Evolutionary conservation across 1,139 yeast genomes (phyloP).

Genomic region (Taiozyma sp.): DNA sequence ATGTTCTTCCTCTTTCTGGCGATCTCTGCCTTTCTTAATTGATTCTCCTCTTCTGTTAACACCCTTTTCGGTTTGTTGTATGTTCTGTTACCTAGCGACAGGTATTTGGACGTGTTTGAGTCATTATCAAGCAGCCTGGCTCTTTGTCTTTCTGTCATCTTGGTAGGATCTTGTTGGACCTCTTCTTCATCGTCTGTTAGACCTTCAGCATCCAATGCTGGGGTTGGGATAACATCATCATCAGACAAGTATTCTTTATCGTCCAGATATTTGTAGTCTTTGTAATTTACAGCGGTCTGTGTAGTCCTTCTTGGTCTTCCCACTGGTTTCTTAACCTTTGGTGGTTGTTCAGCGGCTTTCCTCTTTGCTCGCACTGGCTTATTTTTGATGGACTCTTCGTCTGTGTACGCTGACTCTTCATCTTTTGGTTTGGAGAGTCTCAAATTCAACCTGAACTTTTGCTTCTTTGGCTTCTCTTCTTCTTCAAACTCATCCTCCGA

Average conservation of each 20-base stretch:
- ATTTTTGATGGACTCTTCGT: constrained; percentile 4
- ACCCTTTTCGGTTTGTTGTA: constrained; percentile 32
- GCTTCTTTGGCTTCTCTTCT: constrained; percentile 12
- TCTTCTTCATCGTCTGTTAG: constrained; percentile 25
- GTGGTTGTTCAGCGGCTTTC: constrained; percentile 5
- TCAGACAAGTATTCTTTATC: not conserved
- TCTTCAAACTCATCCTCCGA: constrained; percentile 24
- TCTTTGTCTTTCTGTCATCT: constrained; percentile 62
- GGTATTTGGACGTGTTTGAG: constrained; percentile 9
- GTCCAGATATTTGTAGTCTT: not conserved
- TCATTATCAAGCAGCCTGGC: constrained; percentile 37
- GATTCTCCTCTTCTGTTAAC: constrained; percentile 81
- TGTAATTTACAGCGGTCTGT: not conserved
- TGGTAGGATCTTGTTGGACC: constrained; percentile 37
- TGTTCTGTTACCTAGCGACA: constrained; percentile 32
- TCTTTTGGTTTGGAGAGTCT: constrained; percentile 4
- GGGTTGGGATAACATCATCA: constrained; percentile 22
- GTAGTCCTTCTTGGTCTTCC: not conserved
- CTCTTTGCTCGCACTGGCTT: constrained; percentile 8
- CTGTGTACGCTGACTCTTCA: constrained; percentile 11
- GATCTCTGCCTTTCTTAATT: constrained; percentile 77
- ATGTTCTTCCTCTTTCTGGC: constrained; percentile 87
- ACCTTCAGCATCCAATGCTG: constrained; percentile 22
- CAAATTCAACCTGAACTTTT: constrained; percentile 15
- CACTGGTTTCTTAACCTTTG: constrained; percentile 1